Evolutionary conservation across 2,329 filamentous ascomycete genomes (phyloP).

Genomic region (Sarocladiaceae sp.): DNA sequence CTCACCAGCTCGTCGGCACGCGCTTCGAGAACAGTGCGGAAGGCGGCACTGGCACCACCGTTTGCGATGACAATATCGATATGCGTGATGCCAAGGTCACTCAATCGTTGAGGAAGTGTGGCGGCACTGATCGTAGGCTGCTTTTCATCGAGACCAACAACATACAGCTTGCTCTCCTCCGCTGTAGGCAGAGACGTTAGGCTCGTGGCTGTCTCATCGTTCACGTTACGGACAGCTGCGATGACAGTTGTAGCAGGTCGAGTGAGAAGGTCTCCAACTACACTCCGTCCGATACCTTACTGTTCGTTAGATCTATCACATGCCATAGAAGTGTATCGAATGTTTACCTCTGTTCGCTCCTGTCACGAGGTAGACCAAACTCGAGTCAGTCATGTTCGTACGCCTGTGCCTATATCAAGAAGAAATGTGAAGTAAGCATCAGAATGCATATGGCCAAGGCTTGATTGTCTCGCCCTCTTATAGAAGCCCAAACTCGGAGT

Average conservation of each 20-base stretch:
- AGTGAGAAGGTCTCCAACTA: conserved; percentile 12
- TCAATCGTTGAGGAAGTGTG: conserved; percentile 16
- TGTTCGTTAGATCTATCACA: no score
- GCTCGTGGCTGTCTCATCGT: conserved; percentile 17
- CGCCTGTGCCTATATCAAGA: no score
- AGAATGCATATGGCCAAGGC: no score
- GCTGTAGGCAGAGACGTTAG: conserved; percentile 30
- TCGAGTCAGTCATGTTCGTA: no score
- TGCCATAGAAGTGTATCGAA: no score
- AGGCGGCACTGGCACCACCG: conserved; percentile 24
- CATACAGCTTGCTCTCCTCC: conserved; percentile 27
- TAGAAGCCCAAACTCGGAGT: no score
- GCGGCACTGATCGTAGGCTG: conserved; percentile 19
- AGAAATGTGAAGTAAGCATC: no score
- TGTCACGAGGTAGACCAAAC: no score
- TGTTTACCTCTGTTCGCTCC: no score
- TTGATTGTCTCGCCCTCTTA: no score
- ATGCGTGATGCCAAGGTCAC: conserved; percentile 23
- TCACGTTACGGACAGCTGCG: conserved; percentile 30
- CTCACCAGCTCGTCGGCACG: conserved; percentile 5
- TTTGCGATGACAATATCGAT: conserved; percentile 50
- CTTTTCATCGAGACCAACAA: conserved; percentile 28
- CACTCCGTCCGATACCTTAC: conserved; percentile 15
- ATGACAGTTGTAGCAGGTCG: conserved; percentile 27
- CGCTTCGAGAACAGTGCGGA: conserved; percentile 8